phyloP scores from a whole-genome alignment of 2,329 filamentous ascomycete species.

The Epichloe sibirici region DNA sequence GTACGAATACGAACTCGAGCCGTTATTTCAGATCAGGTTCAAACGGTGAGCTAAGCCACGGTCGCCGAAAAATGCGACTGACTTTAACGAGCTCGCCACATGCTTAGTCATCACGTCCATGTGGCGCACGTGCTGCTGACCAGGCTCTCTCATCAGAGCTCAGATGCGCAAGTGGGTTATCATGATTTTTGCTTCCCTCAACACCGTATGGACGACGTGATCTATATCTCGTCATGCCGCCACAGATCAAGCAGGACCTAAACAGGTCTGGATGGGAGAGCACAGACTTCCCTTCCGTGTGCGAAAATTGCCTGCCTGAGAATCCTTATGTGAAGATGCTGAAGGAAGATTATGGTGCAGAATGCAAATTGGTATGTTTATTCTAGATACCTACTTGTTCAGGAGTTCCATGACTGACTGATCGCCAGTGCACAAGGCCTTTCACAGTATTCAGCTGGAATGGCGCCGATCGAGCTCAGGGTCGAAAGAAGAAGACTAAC shows the following conservation, averaged over 20 bases:
- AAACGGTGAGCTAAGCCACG: not conserved
- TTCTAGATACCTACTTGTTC: not conserved
- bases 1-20: slow-evolving; percentile 11
- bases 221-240: slow-evolving; percentile 46
- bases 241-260: slow-evolving; percentile 90
- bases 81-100: not conserved
- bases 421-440: slow-evolving; percentile 63
- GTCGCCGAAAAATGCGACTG: too few relatives aligned
- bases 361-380: slow-evolving; percentile 53
- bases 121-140: not conserved
- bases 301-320: slow-evolving; percentile 86
- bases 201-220: slow-evolving; percentile 6
- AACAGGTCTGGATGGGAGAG: slow-evolving; percentile 95
- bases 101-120: slow-evolving; percentile 1
- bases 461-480: slow-evolving; percentile 66
- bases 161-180: not conserved
- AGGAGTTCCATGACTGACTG: slow-evolving; percentile 1
- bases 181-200: slow-evolving; percentile 2
- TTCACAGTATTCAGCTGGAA: slow-evolving; percentile 97
- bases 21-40: not conserved
- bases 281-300: slow-evolving; percentile 79
- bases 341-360: slow-evolving; percentile 87
- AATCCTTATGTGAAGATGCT: slow-evolving; percentile 99
- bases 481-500: slow-evolving; percentile 84
- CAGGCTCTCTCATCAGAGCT: not conserved